Base-by-base conservation (phyloP, 1,139 yeast species). In the Geotrichum siamense region DNA sequence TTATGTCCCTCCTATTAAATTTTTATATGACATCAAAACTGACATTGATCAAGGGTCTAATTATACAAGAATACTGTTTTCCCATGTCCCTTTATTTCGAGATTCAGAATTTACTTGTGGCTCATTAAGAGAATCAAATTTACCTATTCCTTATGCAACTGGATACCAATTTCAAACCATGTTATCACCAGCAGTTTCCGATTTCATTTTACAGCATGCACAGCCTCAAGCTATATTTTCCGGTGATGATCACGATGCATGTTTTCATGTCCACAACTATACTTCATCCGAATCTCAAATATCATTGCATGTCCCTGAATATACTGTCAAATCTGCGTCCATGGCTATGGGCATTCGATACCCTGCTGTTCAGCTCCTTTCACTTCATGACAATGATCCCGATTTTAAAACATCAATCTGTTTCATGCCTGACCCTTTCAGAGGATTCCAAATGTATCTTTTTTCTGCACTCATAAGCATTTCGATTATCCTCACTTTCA, bases 161-260 rank as follows among this genome's bases (percentile, higher is more conserved):
- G 98, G 97, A 1, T 67, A 69, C 15, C 94, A 84, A 57, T 85
- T 82, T 58, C 91, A 84, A 59, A 85, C 93, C 0, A 82, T 81
- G 13, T 67, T 84, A 13, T 79, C 76, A 30, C 69, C 74, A 25
- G 74, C 73, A 3, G 57, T 82, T 3, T 70, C 91, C 0, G 70
- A 75, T 37, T 68, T 71, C 16, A 70, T 91, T 5, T 61, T 91
- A 34, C 58, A 69, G 3, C 63, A 64, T 2, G 60, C 86, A 1
- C 67, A 72, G 43, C 98, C 98, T 0, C 66, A 67, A 15, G 65
- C 82, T 5, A 71, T 85, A 1, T 84, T 87, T 58, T 79, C 94
- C 3, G 98, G 98, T 1, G 98, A 91, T 59, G 98, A 91, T 60
- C 98, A 91, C 64, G 98, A 91, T 61, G 89, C 86, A 53, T 91